Conservation (phyloP, 108 stramenopile species). For the Cyclotella baltica region DNA sequence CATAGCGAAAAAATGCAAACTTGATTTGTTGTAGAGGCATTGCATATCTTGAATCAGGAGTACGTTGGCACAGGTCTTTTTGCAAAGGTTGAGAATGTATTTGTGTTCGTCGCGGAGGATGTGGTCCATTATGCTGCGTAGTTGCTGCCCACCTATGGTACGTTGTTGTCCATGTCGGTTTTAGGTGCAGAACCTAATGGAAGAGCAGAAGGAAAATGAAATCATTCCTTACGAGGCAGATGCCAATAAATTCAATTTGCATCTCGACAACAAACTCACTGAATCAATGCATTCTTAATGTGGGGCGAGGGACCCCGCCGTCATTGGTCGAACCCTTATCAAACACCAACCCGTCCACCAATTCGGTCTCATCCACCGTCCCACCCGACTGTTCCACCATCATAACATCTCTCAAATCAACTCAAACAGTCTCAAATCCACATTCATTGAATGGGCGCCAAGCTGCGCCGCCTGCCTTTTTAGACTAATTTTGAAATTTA, state of each 20-base stretch:
- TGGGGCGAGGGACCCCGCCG: slow-evolving; percentile 92
- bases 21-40: slow-evolving; percentile 99
- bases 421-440: slow-evolving; percentile 93
- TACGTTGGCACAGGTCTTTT: slow-evolving; percentile 97
- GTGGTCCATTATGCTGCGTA: slow-evolving; percentile 99
- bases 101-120: slow-evolving; percentile 98
- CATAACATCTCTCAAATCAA: slow-evolving; percentile 96
- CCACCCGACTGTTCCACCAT: slow-evolving; percentile 98
- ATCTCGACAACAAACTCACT: slow-evolving; percentile 15
- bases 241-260: background rate
- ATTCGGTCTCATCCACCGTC: slow-evolving; percentile 99
- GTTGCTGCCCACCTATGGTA: slow-evolving; percentile 97
- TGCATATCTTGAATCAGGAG: slow-evolving; percentile 98
- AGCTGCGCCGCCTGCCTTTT: no score
- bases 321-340: slow-evolving; percentile 93
- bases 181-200: slow-evolving; percentile 94
- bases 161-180: slow-evolving; percentile 99
- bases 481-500: no score
- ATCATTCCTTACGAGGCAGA: slow-evolving; percentile 1
- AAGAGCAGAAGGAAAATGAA: background rate
- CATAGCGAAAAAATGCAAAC: slow-evolving; percentile 98
- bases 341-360: slow-evolving; percentile 96
- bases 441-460: slow-evolving; percentile 98
- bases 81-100: slow-evolving; percentile 94
- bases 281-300: slow-evolving; percentile 93